Conservation (phyloP, 1,139 yeast genomes). For the Scheffersomyces segobiensis region DNA sequence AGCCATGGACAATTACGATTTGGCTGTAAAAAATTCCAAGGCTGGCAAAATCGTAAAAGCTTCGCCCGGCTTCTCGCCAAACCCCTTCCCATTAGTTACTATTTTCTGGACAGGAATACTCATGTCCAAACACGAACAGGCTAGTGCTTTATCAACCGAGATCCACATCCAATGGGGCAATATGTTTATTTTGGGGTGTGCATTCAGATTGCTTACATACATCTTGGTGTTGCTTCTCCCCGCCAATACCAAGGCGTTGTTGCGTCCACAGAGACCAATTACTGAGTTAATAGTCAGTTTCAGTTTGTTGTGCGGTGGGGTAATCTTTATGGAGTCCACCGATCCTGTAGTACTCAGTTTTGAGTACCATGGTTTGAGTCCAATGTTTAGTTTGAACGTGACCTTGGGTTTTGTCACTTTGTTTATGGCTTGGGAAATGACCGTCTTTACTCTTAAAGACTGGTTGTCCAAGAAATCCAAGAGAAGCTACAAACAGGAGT, state of each 20-base stretch:
- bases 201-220: constrained; percentile 72
- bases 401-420: constrained; percentile 77
- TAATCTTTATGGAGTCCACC: constrained; percentile 88
- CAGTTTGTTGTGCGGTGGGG: constrained; percentile 82
- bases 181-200: constrained; percentile 73
- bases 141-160: constrained; percentile 69
- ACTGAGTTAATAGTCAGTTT: constrained; percentile 82
- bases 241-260: constrained; percentile 23
- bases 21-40: constrained; percentile 4
- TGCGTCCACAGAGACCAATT: constrained; percentile 62
- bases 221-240: constrained; percentile 57
- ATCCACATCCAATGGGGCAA: constrained; percentile 94
- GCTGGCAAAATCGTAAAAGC: constrained; percentile 39
- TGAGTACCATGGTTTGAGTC: constrained; percentile 81
- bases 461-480: constrained; percentile 30
- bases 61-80: constrained; percentile 76
- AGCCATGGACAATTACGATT: constrained; percentile 27
- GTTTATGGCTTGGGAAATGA: constrained; percentile 90
- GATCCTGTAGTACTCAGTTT: constrained; percentile 80
- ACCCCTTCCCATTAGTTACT: constrained; percentile 91
- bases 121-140: constrained; percentile 94
- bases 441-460: constrained; percentile 63
- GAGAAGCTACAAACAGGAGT: background rate
- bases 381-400: constrained; percentile 88
- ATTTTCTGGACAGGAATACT: constrained; percentile 96